Evolutionary conservation across 768 basidiomycete species (phyloP), one percentile per base, ranked within the genome.

Genomic region (Lactarius pseudohatsudake): DNA sequence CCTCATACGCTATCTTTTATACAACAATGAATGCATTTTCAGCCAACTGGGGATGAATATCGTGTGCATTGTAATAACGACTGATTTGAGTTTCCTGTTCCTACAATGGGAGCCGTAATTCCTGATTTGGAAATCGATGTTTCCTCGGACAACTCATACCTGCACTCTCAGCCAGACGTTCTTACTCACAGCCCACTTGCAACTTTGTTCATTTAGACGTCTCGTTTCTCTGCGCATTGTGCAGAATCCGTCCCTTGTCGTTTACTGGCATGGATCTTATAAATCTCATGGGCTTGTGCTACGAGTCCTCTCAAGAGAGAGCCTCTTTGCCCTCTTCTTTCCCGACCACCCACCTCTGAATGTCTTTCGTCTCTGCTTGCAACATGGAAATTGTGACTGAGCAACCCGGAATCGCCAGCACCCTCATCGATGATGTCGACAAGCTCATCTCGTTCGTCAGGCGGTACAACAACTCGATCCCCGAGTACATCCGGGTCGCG

Each of bases 401-500:
- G 26, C 50, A 64, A 47, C 30, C 26, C 58, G 57, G 32, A 28
- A 38, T 58, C 34, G 58, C n/a, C 26, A 45, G 18, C 58, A 32
- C 22, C 43, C 53, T 60, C 62, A n/a, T 57, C 5, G 32, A 60
- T 1, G 66, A 69, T 26, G 2, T 53, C 18, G 16, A 8, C 62
- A 56, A 45, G 3, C 62, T 69, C 59, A 6, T 54, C 54, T 53
- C 20, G 10, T 67, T 67, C 54, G 58, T 67, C 30, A 58, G 60
- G 41, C 26, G 15, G 20, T 38, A 64, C 45, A 22, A 63, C 62
- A 63, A 63, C 26, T 34, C 66, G 30, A n/a, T 57, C n/a, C 22
- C 57, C 15, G 67, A 66, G 38, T 66, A 65, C 60, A n/a, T 69
- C 30, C 26, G 61, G n/a, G 57, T 66, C 32, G 45, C 61, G 2